phyloP scores from a whole-genome alignment of 352 stramenopile species.

The Pythium phragmitis region DNA sequence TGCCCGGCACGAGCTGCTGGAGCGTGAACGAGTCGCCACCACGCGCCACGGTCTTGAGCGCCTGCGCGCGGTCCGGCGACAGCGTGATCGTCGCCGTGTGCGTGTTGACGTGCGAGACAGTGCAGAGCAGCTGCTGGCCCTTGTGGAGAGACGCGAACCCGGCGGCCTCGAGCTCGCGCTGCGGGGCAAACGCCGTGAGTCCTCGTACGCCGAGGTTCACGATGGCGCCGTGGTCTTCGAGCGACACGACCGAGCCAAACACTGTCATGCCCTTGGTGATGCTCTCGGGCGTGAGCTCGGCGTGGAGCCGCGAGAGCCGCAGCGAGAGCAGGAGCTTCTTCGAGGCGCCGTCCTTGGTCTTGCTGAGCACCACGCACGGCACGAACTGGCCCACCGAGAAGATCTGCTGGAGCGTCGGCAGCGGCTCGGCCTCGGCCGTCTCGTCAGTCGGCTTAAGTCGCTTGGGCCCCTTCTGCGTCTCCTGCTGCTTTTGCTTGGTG shows the following conservation, averaged over 20 bases:
- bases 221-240: slow-evolving; percentile 95
- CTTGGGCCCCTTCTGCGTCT: slow-evolving; percentile 22
- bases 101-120: slow-evolving; percentile 67
- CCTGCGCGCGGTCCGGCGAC: slow-evolving; percentile 56
- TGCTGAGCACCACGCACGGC: slow-evolving; percentile 75
- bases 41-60: slow-evolving; percentile 78
- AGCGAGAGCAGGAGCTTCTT: slow-evolving; percentile 92
- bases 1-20: slow-evolving; percentile 88
- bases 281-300: slow-evolving; percentile 55
- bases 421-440: slow-evolving; percentile 26
- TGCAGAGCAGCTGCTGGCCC: slow-evolving; percentile 73
- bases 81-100: slow-evolving; percentile 78
- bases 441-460: slow-evolving; percentile 6
- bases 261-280: slow-evolving; percentile 74
- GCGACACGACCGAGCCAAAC: slow-evolving; percentile 82
- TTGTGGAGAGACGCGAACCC: slow-evolving; percentile 28
- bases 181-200: slow-evolving; percentile 72
- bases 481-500: slow-evolving; percentile 24
- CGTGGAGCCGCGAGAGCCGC: slow-evolving; percentile 84
- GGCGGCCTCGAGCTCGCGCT: slow-evolving; percentile 58
- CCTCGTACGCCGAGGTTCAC: slow-evolving; percentile 88
- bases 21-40: slow-evolving; percentile 85
- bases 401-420: slow-evolving; percentile 51
- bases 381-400: slow-evolving; percentile 86
- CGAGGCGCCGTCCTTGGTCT: slow-evolving; percentile 64